Evolutionary conservation across 1,284 basidiomycete genomes (phyloP).

Genomic region (Melampsora americana): DNA sequence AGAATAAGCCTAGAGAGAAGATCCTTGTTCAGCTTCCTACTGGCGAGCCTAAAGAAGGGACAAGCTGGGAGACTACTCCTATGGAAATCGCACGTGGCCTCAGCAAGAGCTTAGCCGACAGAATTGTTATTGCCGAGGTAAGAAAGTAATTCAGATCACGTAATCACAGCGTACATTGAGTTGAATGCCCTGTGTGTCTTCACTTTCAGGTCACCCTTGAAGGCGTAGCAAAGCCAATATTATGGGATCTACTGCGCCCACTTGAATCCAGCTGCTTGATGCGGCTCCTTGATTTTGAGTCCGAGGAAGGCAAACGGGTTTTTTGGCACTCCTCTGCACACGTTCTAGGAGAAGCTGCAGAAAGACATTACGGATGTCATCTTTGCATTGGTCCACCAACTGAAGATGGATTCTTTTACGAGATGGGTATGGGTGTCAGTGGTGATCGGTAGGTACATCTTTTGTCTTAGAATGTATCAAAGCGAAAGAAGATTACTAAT

Average conservation of each 20-base stretch:
- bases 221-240: slow-evolving; percentile 70
- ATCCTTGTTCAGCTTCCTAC: slow-evolving; percentile 65
- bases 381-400: slow-evolving; percentile 95
- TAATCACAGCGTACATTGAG: not conserved
- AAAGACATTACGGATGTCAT: slow-evolving; percentile 95
- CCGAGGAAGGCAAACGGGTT: slow-evolving; percentile 79
- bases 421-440: slow-evolving; percentile 70
- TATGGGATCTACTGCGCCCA: slow-evolving; percentile 95
- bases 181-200: not conserved
- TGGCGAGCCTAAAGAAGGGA: slow-evolving; percentile 76
- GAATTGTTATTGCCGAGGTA: slow-evolving; percentile 87
- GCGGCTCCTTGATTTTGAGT: slow-evolving; percentile 88
- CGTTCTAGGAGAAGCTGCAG: slow-evolving; percentile 95
- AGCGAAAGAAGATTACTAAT: not conserved
- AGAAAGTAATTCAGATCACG: slow-evolving; percentile 50
- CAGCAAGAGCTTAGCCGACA: slow-evolving; percentile 81
- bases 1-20: slow-evolving; percentile 50
- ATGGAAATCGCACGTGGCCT: slow-evolving; percentile 85
- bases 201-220: slow-evolving; percentile 16
- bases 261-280: slow-evolving; percentile 78
- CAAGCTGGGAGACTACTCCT: slow-evolving; percentile 93
- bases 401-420: slow-evolving; percentile 99
- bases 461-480: not conserved
- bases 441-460: slow-evolving; percentile 61
- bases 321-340: slow-evolving; percentile 99